These are phyloP conservation scores for Buxus sempervirens DNA, from an alignment of 164 flowering plant genomes.

Conservation along the genomic window DNA sequence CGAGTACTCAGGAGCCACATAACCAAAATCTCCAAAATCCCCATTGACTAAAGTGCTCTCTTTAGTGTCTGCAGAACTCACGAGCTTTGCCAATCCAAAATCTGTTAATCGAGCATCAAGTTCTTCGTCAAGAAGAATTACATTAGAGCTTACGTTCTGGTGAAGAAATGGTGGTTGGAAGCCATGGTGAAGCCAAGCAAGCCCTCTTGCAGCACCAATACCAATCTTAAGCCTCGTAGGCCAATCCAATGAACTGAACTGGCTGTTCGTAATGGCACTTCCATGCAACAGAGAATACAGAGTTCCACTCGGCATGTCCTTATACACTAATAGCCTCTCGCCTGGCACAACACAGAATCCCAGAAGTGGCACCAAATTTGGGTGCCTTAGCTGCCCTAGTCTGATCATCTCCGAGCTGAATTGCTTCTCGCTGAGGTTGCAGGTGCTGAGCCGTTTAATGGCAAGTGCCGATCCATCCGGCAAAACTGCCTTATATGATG, in stretches of 20 bases:
- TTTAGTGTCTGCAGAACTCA: constrained; percentile 34
- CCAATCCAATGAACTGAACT: constrained; percentile 46
- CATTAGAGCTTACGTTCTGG: constrained; percentile 58
- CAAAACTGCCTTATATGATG: constrained; percentile 54
- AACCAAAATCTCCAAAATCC: constrained; percentile 61
- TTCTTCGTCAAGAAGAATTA: constrained; percentile 66
- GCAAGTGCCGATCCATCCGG: constrained; percentile 65
- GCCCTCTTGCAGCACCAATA: constrained; percentile 56
- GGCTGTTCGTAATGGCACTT: constrained; percentile 7
- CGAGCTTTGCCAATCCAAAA: constrained; percentile 49
- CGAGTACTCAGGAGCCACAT: constrained; percentile 68
- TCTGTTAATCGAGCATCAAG: constrained; percentile 55
- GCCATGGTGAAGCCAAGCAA: constrained; percentile 80
- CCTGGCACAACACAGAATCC: constrained; percentile 62
- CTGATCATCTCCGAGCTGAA: constrained; percentile 60
- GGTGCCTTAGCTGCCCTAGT: constrained; percentile 69
- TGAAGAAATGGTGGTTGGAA: constrained; percentile 51
- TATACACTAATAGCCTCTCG: constrained; percentile 70
- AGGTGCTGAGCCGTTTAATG: constrained; percentile 45
- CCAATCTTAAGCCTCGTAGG: constrained; percentile 52
- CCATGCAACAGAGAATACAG: constrained; percentile 40
- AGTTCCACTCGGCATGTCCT: constrained; percentile 62
- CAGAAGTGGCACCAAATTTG: constrained; percentile 64
- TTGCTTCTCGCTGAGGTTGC: constrained; percentile 51
- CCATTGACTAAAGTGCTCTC: constrained; percentile 40